These are phyloP conservation scores for Hypoxylon sp. DNA, from an alignment of 2,329 filamentous ascomycete species.

Conservation along the genomic window DNA sequence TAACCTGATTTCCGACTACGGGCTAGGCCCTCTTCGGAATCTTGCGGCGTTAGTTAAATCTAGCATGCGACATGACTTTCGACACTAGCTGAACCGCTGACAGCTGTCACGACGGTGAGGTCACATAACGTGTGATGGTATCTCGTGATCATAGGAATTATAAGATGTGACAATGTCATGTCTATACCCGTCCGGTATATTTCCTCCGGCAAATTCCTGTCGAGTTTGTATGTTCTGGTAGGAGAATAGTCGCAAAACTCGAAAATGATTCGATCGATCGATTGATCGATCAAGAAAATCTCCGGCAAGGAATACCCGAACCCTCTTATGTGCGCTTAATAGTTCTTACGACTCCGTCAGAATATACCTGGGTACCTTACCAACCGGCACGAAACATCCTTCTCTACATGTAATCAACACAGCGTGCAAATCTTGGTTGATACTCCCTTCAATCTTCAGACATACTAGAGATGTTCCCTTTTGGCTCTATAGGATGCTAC, in stretches of 20 bases:
- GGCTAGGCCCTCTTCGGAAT: constrained; percentile 14
- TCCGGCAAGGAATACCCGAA: too few relatives aligned
- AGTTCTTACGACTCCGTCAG: constrained; percentile 17
- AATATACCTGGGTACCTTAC: background rate
- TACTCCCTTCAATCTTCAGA: background rate
- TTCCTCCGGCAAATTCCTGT: background rate
- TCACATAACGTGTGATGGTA: constrained; percentile 31
- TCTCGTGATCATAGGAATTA: constrained; percentile 32
- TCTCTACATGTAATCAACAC: background rate
- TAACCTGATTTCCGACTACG: background rate
- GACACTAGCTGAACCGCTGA: constrained; percentile 20
- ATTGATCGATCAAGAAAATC: background rate
- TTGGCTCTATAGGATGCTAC: background rate
- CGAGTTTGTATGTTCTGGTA: background rate
- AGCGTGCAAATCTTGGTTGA: background rate
- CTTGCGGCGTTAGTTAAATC: constrained; percentile 19
- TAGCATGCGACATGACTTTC: constrained; percentile 28
- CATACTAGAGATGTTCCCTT: background rate
- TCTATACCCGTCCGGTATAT: background rate
- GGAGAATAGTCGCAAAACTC: background rate
- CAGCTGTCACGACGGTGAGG: constrained; percentile 24
- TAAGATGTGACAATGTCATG: constrained; percentile 19
- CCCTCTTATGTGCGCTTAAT: constrained; percentile 19
- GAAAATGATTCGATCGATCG: constrained; percentile 5
- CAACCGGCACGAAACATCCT: background rate